phyloP scores from a whole-genome alignment of 2,329 filamentous ascomycete species.

The Cordyceps cicadae region DNA sequence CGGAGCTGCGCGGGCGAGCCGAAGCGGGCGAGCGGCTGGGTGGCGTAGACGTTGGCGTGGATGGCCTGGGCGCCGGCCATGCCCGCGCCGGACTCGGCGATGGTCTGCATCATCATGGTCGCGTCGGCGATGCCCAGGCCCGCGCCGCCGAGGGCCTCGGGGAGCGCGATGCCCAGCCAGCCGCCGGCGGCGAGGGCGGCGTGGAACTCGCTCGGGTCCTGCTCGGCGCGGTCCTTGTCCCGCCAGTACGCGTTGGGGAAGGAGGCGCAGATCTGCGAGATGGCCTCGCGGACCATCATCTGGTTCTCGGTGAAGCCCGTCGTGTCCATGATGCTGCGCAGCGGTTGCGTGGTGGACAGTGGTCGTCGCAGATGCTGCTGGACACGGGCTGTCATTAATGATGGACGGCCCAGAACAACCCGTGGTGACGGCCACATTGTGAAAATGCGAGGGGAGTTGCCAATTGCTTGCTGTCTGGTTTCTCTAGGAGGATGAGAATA shows the following conservation, averaged over 20 bases:
- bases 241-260: slow-evolving; percentile 74
- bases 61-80: slow-evolving; percentile 62
- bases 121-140: slow-evolving; percentile 74
- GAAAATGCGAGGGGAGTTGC: no score
- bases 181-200: slow-evolving; percentile 64
- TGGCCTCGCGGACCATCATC: slow-evolving; percentile 61
- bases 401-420: not conserved
- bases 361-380: not conserved
- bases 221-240: slow-evolving; percentile 59
- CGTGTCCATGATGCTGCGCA: slow-evolving; percentile 55
- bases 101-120: slow-evolving; percentile 81
- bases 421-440: not conserved
- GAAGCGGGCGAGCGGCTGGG: slow-evolving; percentile 66
- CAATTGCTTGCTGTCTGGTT: no score
- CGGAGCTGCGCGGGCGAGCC: slow-evolving; percentile 57
- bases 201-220: slow-evolving; percentile 69
- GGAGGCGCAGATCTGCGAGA: slow-evolving; percentile 57
- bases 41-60: slow-evolving; percentile 64
- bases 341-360: slow-evolving; percentile 29
- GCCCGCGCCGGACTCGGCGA: slow-evolving; percentile 68
- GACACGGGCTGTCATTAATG: not conserved
- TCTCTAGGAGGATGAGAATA: no score
- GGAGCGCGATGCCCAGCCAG: slow-evolving; percentile 74
- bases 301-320: slow-evolving; percentile 66
- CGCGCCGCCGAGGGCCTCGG: slow-evolving; percentile 64